A percentile compares a stretch with the other conserved stretches of the same genome.
Evolutionary conservation across 2,329 filamentous ascomycete genomes (phyloP).

Genomic region (Ceratocystis eucalypticola): DNA sequence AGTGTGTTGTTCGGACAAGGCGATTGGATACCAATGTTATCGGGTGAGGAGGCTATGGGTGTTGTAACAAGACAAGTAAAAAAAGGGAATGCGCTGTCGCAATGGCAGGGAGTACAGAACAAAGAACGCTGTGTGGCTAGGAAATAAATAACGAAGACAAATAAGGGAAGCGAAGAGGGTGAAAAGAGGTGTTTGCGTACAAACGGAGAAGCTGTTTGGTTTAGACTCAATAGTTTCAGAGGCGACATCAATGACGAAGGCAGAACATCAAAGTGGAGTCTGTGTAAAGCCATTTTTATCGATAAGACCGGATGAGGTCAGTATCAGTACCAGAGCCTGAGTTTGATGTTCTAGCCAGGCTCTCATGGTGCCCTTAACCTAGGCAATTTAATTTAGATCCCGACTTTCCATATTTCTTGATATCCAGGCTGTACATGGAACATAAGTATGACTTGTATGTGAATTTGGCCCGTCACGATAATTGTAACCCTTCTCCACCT

Average conservation of each 20-base stretch:
- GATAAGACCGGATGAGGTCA: background rate
- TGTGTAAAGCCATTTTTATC: background rate
- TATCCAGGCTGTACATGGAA: no score
- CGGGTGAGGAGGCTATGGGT: background rate
- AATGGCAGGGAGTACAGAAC: background rate
- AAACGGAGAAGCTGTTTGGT: no score
- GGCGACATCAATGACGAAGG: background rate
- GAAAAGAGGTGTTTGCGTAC: background rate
- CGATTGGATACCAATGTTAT: background rate
- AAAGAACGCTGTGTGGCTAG: background rate
- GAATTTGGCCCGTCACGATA: no score
- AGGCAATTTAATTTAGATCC: no score
- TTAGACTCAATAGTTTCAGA: background rate
- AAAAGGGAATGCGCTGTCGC: background rate
- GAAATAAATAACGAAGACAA: background rate
- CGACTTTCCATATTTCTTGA: no score
- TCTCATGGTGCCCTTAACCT: background rate
- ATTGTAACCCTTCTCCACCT: no score
- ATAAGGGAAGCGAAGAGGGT: background rate
- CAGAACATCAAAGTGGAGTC: background rate
- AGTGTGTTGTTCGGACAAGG: slow-evolving; percentile 21
- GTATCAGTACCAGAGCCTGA: background rate
- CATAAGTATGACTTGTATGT: no score
- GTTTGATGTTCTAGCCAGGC: background rate
- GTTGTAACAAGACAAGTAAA: no score